phyloP scores from a whole-genome alignment of 148 eudicot genomes.

The Pharnaceum exiguum region DNA sequence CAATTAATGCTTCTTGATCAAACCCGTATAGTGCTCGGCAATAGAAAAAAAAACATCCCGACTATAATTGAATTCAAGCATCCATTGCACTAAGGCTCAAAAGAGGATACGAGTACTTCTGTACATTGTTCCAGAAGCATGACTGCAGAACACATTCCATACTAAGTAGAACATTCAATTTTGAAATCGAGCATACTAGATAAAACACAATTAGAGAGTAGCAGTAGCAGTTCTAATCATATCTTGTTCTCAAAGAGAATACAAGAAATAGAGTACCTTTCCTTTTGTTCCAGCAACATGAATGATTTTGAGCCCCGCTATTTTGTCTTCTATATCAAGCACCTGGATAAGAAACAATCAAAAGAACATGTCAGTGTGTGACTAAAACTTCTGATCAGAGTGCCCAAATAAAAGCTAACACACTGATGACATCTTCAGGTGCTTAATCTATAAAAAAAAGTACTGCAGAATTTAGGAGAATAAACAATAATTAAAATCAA shows the following conservation, averaged over 20 bases:
- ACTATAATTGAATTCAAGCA: too few relatives aligned
- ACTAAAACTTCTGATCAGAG: background rate
- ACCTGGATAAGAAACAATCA: constrained; percentile 37
- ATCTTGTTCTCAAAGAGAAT: background rate
- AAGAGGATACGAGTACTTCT: too few relatives aligned
- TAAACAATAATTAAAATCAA: too few relatives aligned
- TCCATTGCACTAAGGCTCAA: too few relatives aligned
- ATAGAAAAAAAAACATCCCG: too few relatives aligned
- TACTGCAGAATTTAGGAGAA: too few relatives aligned
- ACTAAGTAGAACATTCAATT: background rate
- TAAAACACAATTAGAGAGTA: background rate
- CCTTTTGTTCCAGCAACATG: constrained; percentile 98
- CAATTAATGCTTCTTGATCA: too few relatives aligned
- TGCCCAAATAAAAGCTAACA: background rate
- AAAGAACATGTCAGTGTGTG: background rate
- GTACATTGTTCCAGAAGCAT: too few relatives aligned
- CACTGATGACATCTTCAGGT: background rate
- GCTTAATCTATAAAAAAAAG: background rate
- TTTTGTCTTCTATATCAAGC: constrained; percentile 64
- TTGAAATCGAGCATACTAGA: background rate
- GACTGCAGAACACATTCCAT: background rate
- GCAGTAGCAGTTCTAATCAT: background rate
- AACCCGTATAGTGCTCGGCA: too few relatives aligned
- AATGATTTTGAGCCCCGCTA: constrained; percentile 65
- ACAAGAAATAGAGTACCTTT: constrained; percentile 44